Evolutionary conservation across 2,329 filamentous ascomycete species (phyloP).

Genomic region (Trichophyton schoenleinii): DNA sequence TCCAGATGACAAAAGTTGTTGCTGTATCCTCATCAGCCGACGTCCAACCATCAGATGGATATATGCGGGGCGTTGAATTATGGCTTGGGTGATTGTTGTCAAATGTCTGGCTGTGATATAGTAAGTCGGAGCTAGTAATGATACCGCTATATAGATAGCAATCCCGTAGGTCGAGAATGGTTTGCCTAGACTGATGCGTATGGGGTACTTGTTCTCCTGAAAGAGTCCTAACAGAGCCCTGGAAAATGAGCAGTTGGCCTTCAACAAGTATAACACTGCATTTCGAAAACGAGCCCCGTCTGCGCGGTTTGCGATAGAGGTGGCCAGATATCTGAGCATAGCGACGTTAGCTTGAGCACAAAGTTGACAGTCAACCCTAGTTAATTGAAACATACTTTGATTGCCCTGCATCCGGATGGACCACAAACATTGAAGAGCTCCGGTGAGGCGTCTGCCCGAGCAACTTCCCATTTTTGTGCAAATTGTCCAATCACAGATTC

Average conservation of each 20-base stretch:
- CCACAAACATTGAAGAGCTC: conserved; percentile 56
- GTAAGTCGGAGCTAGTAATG: conserved; percentile 48
- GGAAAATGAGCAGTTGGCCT: conserved; percentile 51
- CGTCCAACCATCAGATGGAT: conserved; percentile 49
- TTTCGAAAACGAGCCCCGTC: conserved; percentile 48
- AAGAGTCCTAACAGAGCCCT: conserved; percentile 43
- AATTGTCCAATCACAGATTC: conserved; percentile 55
- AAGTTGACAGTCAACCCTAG: not conserved
- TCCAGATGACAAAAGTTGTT: conserved; percentile 56
- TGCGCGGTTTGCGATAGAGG: conserved; percentile 52
- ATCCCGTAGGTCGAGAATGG: conserved; percentile 46
- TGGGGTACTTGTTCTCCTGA: conserved; percentile 46
- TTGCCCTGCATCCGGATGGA: conserved; percentile 49
- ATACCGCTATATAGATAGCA: conserved; percentile 56
- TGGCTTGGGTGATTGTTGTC: conserved; percentile 50
- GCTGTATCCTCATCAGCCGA: conserved; percentile 53
- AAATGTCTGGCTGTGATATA: conserved; percentile 53
- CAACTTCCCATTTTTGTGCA: conserved; percentile 56
- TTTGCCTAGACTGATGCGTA: conserved; percentile 50
- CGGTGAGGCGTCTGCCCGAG: conserved; percentile 49
- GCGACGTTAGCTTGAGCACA: not conserved
- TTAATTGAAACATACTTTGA: conserved; percentile 31
- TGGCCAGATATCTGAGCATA: conserved; percentile 38
- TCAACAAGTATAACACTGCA: conserved; percentile 49
- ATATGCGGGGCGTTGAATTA: conserved; percentile 47